phyloP scores from a whole-genome alignment of 441 rosid genomes.

The Eruca vesicaria region DNA sequence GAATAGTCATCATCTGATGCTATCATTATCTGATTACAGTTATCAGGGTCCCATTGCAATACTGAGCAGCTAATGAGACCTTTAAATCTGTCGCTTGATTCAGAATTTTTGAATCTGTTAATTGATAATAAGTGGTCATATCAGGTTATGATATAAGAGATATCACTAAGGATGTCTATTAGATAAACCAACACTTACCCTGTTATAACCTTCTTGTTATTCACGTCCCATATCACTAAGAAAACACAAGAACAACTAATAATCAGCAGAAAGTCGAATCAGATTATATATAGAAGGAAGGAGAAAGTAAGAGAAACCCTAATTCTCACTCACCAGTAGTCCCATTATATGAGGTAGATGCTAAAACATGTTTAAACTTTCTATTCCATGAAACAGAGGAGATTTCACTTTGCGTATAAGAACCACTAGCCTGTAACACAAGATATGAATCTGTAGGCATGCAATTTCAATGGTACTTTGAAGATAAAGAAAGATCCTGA shows the following conservation, averaged over 20 bases:
- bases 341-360: neutral
- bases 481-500: neutral
- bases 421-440: neutral
- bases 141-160: neutral
- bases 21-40: neutral
- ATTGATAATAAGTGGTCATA: neutral
- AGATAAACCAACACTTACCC: neutral
- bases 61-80: neutral
- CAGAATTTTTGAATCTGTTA: neutral
- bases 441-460: neutral
- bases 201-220: neutral
- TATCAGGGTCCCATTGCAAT: conserved; percentile 1
- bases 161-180: neutral
- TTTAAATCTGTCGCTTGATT: neutral
- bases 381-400: neutral
- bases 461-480: neutral
- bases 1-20: neutral
- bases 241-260: neutral
- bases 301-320: neutral
- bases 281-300: neutral
- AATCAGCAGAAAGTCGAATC: neutral
- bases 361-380: neutral
- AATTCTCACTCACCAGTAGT: neutral
- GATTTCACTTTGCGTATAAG: neutral
- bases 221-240: neutral